Evolutionary conservation across 495 filamentous ascomycete genomes (phyloP).

Genomic region (Lasiosphaeris hirsuta): DNA sequence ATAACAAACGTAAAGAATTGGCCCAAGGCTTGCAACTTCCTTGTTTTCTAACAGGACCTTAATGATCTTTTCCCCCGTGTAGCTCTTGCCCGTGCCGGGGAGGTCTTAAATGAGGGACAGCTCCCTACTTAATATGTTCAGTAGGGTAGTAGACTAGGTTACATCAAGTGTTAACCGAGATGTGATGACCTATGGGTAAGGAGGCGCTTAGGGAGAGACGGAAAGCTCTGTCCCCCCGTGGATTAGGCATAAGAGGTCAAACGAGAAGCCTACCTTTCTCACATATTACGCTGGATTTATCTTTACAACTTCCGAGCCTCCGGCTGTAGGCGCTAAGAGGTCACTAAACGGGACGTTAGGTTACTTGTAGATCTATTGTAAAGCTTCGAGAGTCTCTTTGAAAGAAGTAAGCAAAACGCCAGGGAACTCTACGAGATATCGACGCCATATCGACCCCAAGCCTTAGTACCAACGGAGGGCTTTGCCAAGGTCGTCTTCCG

Average conservation of each 20-base stretch:
- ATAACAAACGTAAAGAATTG: conserved; percentile 53
- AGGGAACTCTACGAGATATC: conserved; percentile 65
- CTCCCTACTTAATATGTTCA: conserved; percentile 51
- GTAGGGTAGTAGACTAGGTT: conserved; percentile 53
- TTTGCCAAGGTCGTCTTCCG: conserved; percentile 29
- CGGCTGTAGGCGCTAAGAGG: conserved; percentile 47
- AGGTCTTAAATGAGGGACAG: conserved; percentile 75
- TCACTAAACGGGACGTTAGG: conserved; percentile 58
- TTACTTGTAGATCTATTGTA: conserved; percentile 55
- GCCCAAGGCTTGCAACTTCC: conserved; percentile 47
- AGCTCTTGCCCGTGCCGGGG: conserved; percentile 77
- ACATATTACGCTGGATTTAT: conserved; percentile 3
- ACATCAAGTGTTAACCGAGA: conserved; percentile 46
- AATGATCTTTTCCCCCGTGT: conserved; percentile 52
- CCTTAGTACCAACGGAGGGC: conserved; percentile 26
- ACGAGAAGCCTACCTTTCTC: background rate
- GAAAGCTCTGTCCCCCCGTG: conserved; percentile 30
- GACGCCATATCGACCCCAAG: conserved; percentile 18
- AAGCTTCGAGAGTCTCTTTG: conserved; percentile 58
- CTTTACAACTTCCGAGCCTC: background rate
- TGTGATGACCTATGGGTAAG: conserved; percentile 41
- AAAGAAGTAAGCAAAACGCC: conserved; percentile 66
- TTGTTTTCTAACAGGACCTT: conserved; percentile 62
- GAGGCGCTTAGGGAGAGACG: conserved; percentile 33
- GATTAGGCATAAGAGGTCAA: conserved; percentile 35